Conservation (phyloP, 495 filamentous ascomycete genomes). For the Penicillium canescens region DNA sequence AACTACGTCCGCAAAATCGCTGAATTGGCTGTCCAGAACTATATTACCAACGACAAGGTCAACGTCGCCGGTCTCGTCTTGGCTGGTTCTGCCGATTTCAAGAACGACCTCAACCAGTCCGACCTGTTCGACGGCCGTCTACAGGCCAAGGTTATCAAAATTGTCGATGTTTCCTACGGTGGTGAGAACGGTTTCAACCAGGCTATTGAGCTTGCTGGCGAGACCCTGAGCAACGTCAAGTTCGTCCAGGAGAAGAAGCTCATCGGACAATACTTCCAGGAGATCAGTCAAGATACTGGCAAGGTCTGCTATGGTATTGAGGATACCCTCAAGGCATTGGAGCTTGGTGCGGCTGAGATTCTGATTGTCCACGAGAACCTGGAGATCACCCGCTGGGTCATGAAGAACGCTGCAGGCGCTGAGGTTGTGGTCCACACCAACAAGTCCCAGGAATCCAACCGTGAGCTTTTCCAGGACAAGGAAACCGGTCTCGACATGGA, state of each 20-base stretch:
- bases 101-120: slow-evolving; percentile 96
- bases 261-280: slow-evolving; percentile 96
- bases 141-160: slow-evolving; percentile 94
- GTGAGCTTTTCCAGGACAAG: slow-evolving; percentile 88
- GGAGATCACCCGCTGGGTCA: slow-evolving; percentile 85
- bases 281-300: slow-evolving; percentile 95
- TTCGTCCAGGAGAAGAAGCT: slow-evolving; percentile 99
- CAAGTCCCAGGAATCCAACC: slow-evolving; percentile 79
- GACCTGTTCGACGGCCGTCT: slow-evolving; percentile 95
- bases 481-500: slow-evolving; percentile 97
- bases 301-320: slow-evolving; percentile 97
- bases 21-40: slow-evolving; percentile 96
- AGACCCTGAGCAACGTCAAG: slow-evolving; percentile 98
- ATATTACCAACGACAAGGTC: slow-evolving; percentile 96
- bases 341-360: slow-evolving; percentile 90
- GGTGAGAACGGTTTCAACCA: slow-evolving; percentile 99
- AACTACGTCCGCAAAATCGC: slow-evolving; percentile 99
- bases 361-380: slow-evolving; percentile 98
- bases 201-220: slow-evolving; percentile 90
- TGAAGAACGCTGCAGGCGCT: slow-evolving; percentile 72
- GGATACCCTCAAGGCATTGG: slow-evolving; percentile 95
- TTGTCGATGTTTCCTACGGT: slow-evolving; percentile 97
- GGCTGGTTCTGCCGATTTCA: slow-evolving; percentile 98
- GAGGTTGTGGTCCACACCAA: slow-evolving; percentile 82
- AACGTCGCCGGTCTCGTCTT: slow-evolving; percentile 94